Conservation (phyloP, 2,329 filamentous ascomycete genomes). For the Lithohypha guttulata region DNA sequence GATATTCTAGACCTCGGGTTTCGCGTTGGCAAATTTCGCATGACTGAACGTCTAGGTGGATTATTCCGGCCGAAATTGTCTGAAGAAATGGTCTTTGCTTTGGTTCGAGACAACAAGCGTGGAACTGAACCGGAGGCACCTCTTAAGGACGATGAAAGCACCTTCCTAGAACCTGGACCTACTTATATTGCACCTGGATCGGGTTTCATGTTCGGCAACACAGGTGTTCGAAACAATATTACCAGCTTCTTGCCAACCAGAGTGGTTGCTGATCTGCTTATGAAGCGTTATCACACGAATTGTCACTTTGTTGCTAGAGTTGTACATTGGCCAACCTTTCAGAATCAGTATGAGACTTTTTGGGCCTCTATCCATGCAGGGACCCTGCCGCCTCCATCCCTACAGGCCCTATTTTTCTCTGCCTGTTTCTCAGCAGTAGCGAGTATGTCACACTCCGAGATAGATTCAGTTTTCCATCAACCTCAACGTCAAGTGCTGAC, state of each 20-base stretch:
- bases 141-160: conserved; percentile 16
- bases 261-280: conserved; percentile 48
- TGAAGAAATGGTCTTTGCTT: conserved; percentile 48
- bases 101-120: conserved; percentile 10
- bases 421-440: conserved; percentile 59
- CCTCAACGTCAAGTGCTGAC: conserved; percentile 49
- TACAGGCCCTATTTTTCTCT: conserved; percentile 59
- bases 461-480: conserved; percentile 44
- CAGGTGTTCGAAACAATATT: conserved; percentile 40
- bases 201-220: conserved; percentile 54
- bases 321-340: conserved; percentile 57
- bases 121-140: conserved; percentile 13
- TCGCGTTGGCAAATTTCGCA: conserved; percentile 50
- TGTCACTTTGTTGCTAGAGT: conserved; percentile 60
- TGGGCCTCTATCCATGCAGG: conserved; percentile 52
- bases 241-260: conserved; percentile 52
- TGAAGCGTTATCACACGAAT: conserved; percentile 55
- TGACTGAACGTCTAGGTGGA: conserved; percentile 65
- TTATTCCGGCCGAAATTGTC: conserved; percentile 59
- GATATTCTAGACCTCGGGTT: conserved; percentile 64
- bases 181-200: conserved; percentile 59
- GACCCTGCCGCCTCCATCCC: conserved; percentile 51
- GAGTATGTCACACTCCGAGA: conserved; percentile 49
- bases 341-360: conserved; percentile 53
- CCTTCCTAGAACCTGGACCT: conserved; percentile 52